Evolutionary conservation across 2,329 filamentous ascomycete genomes (phyloP).

Genomic region (Fusarium poae): DNA sequence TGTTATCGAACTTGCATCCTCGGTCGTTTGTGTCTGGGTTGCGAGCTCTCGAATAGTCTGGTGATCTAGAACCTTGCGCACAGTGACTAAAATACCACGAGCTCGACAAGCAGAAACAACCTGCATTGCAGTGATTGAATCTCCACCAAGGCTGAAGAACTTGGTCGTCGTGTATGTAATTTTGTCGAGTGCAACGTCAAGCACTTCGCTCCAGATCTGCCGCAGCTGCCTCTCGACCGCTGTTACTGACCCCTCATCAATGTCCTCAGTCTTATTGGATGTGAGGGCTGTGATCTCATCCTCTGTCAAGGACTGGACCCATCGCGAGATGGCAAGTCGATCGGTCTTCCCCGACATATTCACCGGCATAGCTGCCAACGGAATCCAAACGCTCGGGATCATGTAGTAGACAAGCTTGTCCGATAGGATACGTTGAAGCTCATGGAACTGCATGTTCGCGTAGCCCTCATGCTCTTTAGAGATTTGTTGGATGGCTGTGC

Average conservation of each 20-base stretch:
- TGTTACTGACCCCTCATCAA: conserved; percentile 1
- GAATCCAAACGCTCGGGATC: conserved; percentile 1
- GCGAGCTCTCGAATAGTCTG: conserved; percentile 2
- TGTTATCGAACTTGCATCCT: background rate
- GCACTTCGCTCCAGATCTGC: conserved; percentile 5
- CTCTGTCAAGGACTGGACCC: conserved; percentile 5
- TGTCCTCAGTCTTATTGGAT: background rate
- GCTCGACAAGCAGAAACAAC: conserved; percentile 3
- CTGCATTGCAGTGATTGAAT: conserved; percentile 13
- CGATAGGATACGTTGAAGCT: background rate
- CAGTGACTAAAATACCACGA: conserved; percentile 5
- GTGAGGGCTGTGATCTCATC: background rate
- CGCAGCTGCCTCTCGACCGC: background rate
- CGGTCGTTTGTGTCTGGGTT: background rate
- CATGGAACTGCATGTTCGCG: background rate
- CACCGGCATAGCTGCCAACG: background rate
- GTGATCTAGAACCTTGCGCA: conserved; percentile 1
- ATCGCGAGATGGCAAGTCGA: conserved; percentile 1
- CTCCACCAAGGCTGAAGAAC: conserved; percentile 12
- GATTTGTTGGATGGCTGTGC: conserved; percentile 1
- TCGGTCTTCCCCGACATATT: conserved; percentile 5
- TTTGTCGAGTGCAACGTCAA: background rate
- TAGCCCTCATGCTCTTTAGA: background rate
- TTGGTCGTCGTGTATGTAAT: conserved; percentile 6
- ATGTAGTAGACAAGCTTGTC: conserved; percentile 1